phyloP scores from a whole-genome alignment of 75 land plant species.

The Picea glauca region DNA sequence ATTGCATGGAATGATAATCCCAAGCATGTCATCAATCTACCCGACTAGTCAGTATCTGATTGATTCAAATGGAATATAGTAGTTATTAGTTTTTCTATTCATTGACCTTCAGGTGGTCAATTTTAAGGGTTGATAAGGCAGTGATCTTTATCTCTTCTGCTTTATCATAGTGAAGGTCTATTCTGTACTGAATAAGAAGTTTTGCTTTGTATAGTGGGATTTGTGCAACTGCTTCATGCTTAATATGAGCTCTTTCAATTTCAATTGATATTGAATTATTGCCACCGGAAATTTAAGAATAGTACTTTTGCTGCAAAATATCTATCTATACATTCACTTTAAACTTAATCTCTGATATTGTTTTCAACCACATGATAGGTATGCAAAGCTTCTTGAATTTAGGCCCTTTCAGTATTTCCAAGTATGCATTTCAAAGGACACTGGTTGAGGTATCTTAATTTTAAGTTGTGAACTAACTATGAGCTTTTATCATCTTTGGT shows the following conservation, averaged over 20 bases:
- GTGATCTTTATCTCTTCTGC: no score
- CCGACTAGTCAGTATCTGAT: not conserved
- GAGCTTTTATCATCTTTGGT: not conserved
- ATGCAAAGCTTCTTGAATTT: not conserved
- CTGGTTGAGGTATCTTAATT: not conserved
- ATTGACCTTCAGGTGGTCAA: conserved; percentile 2
- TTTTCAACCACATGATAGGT: not conserved
- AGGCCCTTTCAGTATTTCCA: not conserved
- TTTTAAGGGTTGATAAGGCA: not conserved
- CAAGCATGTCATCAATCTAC: not conserved
- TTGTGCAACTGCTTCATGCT: not conserved
- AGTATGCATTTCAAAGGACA: not conserved
- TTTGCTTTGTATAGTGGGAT: conserved; percentile 1
- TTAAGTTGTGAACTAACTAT: not conserved
- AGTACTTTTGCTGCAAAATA: not conserved
- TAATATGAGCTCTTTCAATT: not conserved
- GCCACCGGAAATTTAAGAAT: not conserved
- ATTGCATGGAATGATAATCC: conserved; percentile 2
- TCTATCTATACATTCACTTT: not conserved
- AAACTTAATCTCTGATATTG: not conserved
- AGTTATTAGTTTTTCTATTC: not conserved
- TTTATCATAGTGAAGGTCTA: not conserved
- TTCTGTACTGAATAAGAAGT: not conserved
- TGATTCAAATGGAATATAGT: not conserved
- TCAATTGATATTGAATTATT: not conserved